Base-by-base conservation (phyloP, 257 asterid species). In the Eustoma russellianum region DNA sequence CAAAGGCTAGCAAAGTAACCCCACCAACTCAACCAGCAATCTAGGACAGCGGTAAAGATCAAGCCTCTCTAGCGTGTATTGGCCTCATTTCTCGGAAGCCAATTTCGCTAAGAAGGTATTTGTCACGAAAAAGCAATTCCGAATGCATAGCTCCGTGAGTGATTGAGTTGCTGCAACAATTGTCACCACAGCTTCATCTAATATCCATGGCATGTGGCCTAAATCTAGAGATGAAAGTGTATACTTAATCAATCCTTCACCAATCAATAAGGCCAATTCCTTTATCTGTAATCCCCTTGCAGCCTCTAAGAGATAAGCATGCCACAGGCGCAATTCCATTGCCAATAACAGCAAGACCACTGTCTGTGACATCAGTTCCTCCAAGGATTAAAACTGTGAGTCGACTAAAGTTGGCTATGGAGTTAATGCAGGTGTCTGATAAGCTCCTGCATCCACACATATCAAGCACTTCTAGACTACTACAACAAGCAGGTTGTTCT, bases 291-390 rank as follows among this genome's bases (percentile, higher is more conserved):
- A 89, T 75, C 61, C 88, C 65, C 53, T 66, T 58, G 14, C 95
- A 89, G 46, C 90, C 89, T 60, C 92, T 78, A 14, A 85, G 69
- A 50, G 81, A 72, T 65, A 89, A 54, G 49, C 52, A 71, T 49
- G 77, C 65, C 17, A 85, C 48, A 0, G 85, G 87, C 46, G 77
- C 59, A 64, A 69, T 66, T 15, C 74, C 86, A 38, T 59, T 62
- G 59, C 93, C 79, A 63, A 85, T 64, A 64, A 64, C 57, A 56
- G 64, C 71, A 46, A 89, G 87, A 45, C 94, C 95, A 1, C n/a
- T 55, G 58, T 89, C 86, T 2, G 93, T 80, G 18, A 89, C 74
- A 74, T 89, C 92, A n/a, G 95, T 75, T 47, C 86, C 94, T 14
- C 81, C 81, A 0, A 85, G 77, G 66, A 76, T 83, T 58, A 89